Conservation (phyloP, 306 rosid genomes). For the Carpinus viminea region DNA sequence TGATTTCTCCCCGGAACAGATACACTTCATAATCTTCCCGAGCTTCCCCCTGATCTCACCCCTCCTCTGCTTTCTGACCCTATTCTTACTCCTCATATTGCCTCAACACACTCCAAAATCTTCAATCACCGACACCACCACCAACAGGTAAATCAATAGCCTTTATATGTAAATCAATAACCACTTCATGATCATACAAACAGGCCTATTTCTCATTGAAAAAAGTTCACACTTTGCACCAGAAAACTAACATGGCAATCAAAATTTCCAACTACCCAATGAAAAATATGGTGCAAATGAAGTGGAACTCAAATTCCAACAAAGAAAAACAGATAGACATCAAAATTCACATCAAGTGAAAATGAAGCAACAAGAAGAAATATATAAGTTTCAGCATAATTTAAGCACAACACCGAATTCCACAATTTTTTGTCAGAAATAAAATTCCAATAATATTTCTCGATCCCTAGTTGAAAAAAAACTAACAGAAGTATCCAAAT, state of each 20-base stretch:
- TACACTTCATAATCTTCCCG: conserved; percentile 57
- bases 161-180: conserved; percentile 8
- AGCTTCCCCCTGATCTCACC: conserved; percentile 36
- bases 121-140: conserved; percentile 34
- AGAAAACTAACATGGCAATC: conserved; percentile 4
- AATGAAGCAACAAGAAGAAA: conserved; percentile 18
- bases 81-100: conserved; percentile 39
- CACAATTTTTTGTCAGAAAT: conserved; percentile 4
- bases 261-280: conserved; percentile 2
- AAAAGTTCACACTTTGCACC: not conserved
- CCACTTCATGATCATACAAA: conserved; percentile 3
- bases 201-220: conserved; percentile 1
- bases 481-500: conserved; percentile 24
- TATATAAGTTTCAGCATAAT: not conserved
- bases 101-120: conserved; percentile 43
- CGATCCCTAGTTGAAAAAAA: conserved; percentile 21
- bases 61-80: conserved; percentile 38
- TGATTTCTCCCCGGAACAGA: conserved; percentile 57
- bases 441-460: conserved; percentile 22
- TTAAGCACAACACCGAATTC: conserved; percentile 25
- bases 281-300: conserved; percentile 15
- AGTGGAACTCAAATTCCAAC: not conserved
- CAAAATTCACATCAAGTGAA: conserved; percentile 18
- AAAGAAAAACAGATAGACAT: not conserved
- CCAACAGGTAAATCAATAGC: conserved; percentile 21